Evolutionary conservation across 805 yeast genomes (phyloP).

Genomic region (Scheffersomyces amazonensis): DNA sequence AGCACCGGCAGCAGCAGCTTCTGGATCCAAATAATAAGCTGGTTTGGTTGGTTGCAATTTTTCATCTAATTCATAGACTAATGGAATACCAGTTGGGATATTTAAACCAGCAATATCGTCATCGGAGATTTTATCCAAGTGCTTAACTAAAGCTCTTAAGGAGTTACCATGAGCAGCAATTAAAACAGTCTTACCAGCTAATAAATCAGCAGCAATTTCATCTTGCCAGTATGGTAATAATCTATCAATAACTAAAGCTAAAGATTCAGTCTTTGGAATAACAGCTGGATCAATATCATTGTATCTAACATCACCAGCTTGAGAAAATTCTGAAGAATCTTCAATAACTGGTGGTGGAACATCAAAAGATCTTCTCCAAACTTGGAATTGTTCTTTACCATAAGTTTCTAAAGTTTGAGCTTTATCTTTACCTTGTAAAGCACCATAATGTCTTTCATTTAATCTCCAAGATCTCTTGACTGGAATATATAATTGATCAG

Average conservation of each 20-base stretch:
- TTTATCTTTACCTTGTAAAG: conserved; percentile 96
- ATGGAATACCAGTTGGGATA: conserved; percentile 98
- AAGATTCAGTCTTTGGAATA: conserved; percentile 91
- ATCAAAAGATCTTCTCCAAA: conserved; percentile 96
- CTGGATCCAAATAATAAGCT: conserved; percentile 96
- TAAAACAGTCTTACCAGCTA: conserved; percentile 85
- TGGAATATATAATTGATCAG: conserved; percentile 89
- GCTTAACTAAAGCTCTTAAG: conserved; percentile 92
- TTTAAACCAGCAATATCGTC: conserved; percentile 89
- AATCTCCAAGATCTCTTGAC: conserved; percentile 96
- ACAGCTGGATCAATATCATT: conserved; percentile 76
- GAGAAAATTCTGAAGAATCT: conserved; percentile 77
- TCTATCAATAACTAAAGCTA: conserved; percentile 93
- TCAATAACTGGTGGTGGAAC: conserved; percentile 92
- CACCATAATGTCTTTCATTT: conserved; percentile 99
- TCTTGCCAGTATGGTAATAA: conserved; percentile 96
- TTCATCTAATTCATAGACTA: conserved; percentile 91
- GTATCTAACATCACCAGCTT: conserved; percentile 84
- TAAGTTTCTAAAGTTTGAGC: conserved; percentile 84
- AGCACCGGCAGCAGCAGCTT: conserved; percentile 99
- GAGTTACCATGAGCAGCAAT: conserved; percentile 99
- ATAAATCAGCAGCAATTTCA: conserved; percentile 78
- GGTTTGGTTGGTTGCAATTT: conserved; percentile 86
- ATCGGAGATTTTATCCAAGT: conserved; percentile 90
- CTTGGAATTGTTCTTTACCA: conserved; percentile 92